Conservation (phyloP, 768 basidiomycete species). For the Leccinum subgranulosum region DNA sequence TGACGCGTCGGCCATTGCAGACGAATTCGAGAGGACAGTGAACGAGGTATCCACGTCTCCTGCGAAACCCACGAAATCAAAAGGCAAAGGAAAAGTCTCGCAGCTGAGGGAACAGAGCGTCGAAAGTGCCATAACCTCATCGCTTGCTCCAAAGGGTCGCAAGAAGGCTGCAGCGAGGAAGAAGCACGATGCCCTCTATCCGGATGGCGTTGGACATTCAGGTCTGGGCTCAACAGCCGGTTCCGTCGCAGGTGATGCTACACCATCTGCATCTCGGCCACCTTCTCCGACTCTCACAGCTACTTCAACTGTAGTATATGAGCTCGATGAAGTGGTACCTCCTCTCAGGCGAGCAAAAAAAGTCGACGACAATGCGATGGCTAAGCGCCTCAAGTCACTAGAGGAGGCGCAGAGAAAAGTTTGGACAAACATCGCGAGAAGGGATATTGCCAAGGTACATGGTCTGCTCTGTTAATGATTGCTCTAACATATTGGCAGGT, state of each 20-base stretch:
- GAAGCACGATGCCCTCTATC: slow-evolving; percentile 49
- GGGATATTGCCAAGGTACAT: slow-evolving; percentile 77
- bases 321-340: slow-evolving; percentile 66
- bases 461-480: background rate
- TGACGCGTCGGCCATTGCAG: slow-evolving; percentile 36
- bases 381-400: slow-evolving; percentile 70
- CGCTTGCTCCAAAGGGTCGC: slow-evolving; percentile 45
- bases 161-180: slow-evolving; percentile 57
- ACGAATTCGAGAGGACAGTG: slow-evolving; percentile 46
- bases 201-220: slow-evolving; percentile 50
- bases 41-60: slow-evolving; percentile 38
- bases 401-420: slow-evolving; percentile 87
- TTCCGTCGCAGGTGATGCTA: slow-evolving; percentile 63
- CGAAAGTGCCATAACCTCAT: slow-evolving; percentile 48
- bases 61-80: slow-evolving; percentile 36
- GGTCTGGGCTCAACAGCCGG: slow-evolving; percentile 46
- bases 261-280: slow-evolving; percentile 68
- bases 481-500: slow-evolving; percentile 46
- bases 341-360: slow-evolving; percentile 75
- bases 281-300: slow-evolving; percentile 58
- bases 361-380: slow-evolving; percentile 66
- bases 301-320: slow-evolving; percentile 62
- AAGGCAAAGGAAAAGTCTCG: slow-evolving; percentile 50
- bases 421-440: slow-evolving; percentile 84
- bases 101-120: slow-evolving; percentile 52